phyloP scores from a whole-genome alignment of 306 rosid species.

The Rubus parviflorus region DNA sequence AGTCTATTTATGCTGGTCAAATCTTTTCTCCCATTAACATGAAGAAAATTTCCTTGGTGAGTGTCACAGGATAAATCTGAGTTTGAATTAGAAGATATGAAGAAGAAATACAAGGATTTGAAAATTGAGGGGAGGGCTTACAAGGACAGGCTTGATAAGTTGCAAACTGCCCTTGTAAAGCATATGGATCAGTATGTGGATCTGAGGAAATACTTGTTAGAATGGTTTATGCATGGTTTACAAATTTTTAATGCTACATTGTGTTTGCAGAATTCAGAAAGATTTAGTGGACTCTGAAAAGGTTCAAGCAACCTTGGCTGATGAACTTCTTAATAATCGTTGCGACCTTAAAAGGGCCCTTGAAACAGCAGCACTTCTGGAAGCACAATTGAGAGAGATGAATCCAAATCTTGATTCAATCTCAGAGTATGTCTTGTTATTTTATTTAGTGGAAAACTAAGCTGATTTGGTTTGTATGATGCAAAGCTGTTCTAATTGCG shows the following conservation, averaged over 20 bases:
- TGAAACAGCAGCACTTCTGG: conserved; percentile 67
- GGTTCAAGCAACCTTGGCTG: conserved; percentile 61
- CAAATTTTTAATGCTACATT: not conserved
- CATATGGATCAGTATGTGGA: conserved; percentile 83
- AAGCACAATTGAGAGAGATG: conserved; percentile 89
- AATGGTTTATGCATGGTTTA: not conserved
- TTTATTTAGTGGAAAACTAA: not conserved
- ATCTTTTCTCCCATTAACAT: not conserved
- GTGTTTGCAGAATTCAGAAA: conserved; percentile 65
- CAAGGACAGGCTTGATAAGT: conserved; percentile 65
- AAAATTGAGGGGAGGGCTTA: conserved; percentile 72
- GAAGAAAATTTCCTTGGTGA: not conserved
- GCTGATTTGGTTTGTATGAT: conserved; percentile 11
- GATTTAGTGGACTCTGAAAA: conserved; percentile 86
- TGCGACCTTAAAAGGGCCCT: conserved; percentile 68
- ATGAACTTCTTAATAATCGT: conserved; percentile 46
- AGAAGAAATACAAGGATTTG: conserved; percentile 65
- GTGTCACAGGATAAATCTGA: conserved; percentile 83
- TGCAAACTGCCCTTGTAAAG: conserved; percentile 67
- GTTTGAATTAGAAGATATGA: conserved; percentile 77
- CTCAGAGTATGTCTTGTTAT: conserved; percentile 59
- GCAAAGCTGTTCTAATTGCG: conserved; percentile 12
- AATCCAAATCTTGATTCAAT: conserved; percentile 95
- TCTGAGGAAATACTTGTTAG: conserved; percentile 18
- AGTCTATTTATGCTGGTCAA: not conserved